Conservation (phyloP, 176 grass and related monocot species). For the Musa acuminata region DNA sequence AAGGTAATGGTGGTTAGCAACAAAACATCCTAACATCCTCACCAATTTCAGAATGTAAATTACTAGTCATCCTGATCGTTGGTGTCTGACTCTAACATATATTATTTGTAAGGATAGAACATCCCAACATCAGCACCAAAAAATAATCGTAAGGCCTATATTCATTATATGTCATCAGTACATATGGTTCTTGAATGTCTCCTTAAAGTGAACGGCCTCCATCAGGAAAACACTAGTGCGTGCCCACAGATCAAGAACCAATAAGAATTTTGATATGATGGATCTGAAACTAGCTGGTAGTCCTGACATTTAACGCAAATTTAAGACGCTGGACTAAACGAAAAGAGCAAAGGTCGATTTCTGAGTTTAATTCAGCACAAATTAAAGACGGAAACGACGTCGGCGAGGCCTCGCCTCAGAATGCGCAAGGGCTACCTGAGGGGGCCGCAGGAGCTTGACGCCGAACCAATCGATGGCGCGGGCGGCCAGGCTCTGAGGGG, state of each 20-base stretch:
- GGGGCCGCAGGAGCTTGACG: constrained; percentile 47
- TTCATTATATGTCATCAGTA: too few species aligned
- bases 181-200: too few species aligned
- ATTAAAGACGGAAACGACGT: not conserved
- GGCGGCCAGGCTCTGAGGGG: constrained; percentile 32
- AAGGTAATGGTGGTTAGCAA: not conserved
- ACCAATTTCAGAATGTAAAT: not conserved
- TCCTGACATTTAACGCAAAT: not conserved
- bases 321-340: not conserved
- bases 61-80: not conserved
- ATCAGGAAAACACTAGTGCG: not conserved
- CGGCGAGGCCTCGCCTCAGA: not conserved
- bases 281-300: not conserved
- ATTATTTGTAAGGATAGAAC: not conserved
- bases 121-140: too few species aligned
- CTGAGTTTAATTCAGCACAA: not conserved
- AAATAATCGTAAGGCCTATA: too few species aligned
- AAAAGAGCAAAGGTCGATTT: too few species aligned
- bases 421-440: constrained; percentile 33
- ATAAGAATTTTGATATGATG: not conserved
- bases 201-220: not conserved
- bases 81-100: not conserved
- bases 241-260: not conserved
- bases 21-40: too few species aligned
- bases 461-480: constrained; percentile 67